Evolutionary conservation across 805 yeast genomes (phyloP).

Genomic region (Yamadazyma nakazawae): DNA sequence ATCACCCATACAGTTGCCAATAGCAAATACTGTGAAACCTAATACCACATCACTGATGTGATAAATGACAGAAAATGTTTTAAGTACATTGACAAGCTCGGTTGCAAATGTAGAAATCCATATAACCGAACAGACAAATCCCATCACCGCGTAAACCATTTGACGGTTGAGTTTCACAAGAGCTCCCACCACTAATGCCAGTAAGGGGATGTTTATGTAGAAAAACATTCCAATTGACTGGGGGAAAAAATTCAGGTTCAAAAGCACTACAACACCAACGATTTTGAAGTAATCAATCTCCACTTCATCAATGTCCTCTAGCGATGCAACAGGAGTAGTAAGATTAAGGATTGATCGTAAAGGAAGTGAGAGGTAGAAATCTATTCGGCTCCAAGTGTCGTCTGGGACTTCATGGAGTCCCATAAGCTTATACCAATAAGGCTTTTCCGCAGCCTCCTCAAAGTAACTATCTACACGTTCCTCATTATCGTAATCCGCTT

Average conservation of each 20-base stretch:
- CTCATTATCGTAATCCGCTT: not conserved
- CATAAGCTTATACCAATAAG: not conserved
- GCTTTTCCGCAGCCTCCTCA: not conserved
- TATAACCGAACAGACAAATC: slow-evolving; percentile 63
- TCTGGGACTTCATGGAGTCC: not conserved
- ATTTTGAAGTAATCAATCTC: slow-evolving; percentile 2
- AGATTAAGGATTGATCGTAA: slow-evolving; percentile 1
- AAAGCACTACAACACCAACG: not conserved
- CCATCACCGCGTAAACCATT: slow-evolving; percentile 38
- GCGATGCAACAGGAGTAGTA: slow-evolving; percentile 8
- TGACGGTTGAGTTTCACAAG: slow-evolving; percentile 10
- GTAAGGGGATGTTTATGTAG: slow-evolving; percentile 6
- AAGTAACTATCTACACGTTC: not conserved
- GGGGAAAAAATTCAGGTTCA: slow-evolving; percentile 5
- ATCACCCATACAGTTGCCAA: slow-evolving; percentile 93
- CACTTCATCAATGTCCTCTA: not conserved
- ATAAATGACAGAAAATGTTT: slow-evolving; percentile 56
- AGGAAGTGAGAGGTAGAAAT: slow-evolving; percentile 5
- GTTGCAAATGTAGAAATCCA: slow-evolving; percentile 71
- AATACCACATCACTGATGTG: slow-evolving; percentile 71
- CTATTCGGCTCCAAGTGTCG: not conserved
- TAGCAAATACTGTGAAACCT: slow-evolving; percentile 85
- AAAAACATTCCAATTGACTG: not conserved
- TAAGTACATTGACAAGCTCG: slow-evolving; percentile 63
- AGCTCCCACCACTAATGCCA: not conserved